Base-by-base conservation (phyloP, 345 rosid species). In the Moricandia moricandioides region DNA sequence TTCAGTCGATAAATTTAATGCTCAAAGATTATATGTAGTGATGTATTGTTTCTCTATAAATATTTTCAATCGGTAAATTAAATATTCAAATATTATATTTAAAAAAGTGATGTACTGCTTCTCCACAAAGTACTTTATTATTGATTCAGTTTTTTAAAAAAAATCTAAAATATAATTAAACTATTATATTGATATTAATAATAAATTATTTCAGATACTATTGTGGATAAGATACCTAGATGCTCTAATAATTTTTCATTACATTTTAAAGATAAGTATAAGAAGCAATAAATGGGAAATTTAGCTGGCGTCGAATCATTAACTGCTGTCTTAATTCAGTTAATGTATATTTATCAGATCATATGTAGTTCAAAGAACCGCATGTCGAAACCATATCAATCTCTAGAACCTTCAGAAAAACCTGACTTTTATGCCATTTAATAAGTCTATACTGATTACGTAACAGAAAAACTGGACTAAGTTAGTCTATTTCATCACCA, bases 221-320 rank as follows among this genome's bases (percentile, higher is more conserved):
- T 21, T 21, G 24, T 21, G 24, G n/a, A n/a, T n/a, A n/a, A n/a
- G n/a, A n/a, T n/a, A n/a, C n/a, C n/a, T n/a, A n/a, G 24, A 21
- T 21, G 24, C 24, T 21, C 24, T 21, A 21, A 21, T 6, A 67
- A 54, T 26, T n/a, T 16, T 43, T 57, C 17, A 0, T 55, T 6
- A 34, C 43, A 59, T 16, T 49, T 24, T 8, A 35, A 61, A 75
- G 73, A 75, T 75, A 69, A 68, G 56, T 49, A 62, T 7, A 17
- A 63, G 54, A 69, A 24, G 14, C 7, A 69, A 17, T 37, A 37
- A 60, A 49, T 60, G 62, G 29, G 52, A 26, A 67, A 17, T 1
- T 4, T 60, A 27, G 69, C 35, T 62, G 64, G 69, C 47, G 35
- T 17, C 33, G 18, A 30, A 26, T 62, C 34, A 62, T 62, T 52